A percentile compares a stretch with the other conserved stretches of the same genome.
These are phyloP conservation scores for Tricharina praecox DNA, from an alignment of 495 filamentous ascomycete species.

Conservation along the genomic window DNA sequence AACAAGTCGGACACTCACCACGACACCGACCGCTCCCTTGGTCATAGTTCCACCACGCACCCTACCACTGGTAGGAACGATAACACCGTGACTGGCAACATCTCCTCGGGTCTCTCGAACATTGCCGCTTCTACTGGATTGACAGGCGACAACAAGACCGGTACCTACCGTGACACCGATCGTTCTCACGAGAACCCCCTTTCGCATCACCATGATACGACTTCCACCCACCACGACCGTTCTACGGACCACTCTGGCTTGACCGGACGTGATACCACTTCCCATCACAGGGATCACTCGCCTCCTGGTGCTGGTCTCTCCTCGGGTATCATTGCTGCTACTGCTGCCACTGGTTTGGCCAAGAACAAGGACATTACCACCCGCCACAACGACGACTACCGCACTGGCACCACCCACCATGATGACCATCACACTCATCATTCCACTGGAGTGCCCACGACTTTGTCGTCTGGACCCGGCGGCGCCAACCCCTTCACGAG, in stretches of 20 bases:
- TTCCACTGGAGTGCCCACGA: neutral
- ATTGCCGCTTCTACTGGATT: no score
- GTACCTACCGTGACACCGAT: no score
- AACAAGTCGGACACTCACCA: no score
- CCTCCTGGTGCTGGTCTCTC: neutral
- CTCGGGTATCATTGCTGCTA: neutral
- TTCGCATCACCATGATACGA: no score
- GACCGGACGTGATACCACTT: neutral
- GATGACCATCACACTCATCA: neutral
- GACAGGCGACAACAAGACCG: no score
- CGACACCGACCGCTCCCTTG: no score
- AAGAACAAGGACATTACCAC: neutral
- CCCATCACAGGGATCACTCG: neutral
- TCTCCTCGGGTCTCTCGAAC: no score
- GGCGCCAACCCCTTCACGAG: neutral
- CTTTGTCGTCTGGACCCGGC: no score
- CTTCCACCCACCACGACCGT: neutral
- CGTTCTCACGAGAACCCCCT: no score
- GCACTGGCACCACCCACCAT: neutral
- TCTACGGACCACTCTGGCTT: neutral
- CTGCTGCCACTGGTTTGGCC: neutral
- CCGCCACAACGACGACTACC: neutral
- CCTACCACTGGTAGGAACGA: no score
- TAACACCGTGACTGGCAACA: no score
- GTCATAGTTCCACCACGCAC: no score